Evolutionary conservation across 345 rosid genomes (phyloP), one percentile per base, ranked within the genome.

Genomic region (Rhodomyrtus tomentosa): DNA sequence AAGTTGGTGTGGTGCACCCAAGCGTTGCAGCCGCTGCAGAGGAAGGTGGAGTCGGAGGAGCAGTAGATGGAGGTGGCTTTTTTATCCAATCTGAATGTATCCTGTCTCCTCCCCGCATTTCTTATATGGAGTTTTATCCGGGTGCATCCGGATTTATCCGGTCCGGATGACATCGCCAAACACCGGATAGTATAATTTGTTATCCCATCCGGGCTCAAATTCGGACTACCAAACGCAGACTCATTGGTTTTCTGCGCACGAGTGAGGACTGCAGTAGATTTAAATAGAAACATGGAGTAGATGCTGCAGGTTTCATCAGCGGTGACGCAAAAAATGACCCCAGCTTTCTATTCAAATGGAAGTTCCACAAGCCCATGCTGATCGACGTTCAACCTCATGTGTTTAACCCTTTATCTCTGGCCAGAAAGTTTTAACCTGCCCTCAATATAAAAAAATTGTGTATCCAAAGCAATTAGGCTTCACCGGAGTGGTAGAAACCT

Each of bases 1-100:
- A 92, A 92, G 89, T 92, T 92, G 36, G 92, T 90, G 12, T 81
- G 51, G 83, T 92, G 92, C 74, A 92, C 94, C 50, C 82, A 53
- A 59, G 86, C 40, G 83, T 92, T 91, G 87, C 94, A 92, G 53
- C 49, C 55, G 24, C 73, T 24, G 82, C 92, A 92, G 27, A 92
- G 92, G 55, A 89, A 90, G 27, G 92, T 92, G 20, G 88, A 54
- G 85, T 92, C 92, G 2, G 94, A 87, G 9, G 76, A 82, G 80
- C 92, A 92, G 89, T 88, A 88, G 84, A 90, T 81, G 42, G 42
- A 15, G 27, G 92, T 92, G 48, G 84, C 83, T 24, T 53, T 76
- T 2, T 49, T 10, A n/a, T n/a, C n/a, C n/a, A n/a, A n/a, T n/a
- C n/a, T n/a, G n/a, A n/a, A n/a, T n/a, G n/a, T n/a, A n/a, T n/a